phyloP scores from a whole-genome alignment of 2,329 filamentous ascomycete genomes.

The Colletotrichum melonis region DNA sequence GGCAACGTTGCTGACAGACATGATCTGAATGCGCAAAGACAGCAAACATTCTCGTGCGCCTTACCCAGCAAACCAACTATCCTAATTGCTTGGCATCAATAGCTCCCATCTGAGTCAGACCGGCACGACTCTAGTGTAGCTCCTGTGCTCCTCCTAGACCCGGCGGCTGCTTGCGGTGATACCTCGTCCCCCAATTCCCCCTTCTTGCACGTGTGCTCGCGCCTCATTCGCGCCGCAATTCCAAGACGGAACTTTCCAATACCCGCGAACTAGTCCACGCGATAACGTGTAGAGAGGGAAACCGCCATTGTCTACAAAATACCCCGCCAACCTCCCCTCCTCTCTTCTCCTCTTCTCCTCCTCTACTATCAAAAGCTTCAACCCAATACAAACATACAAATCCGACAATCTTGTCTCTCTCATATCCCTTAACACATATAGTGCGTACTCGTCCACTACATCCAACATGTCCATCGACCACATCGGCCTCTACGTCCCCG shows the following conservation, averaged over 20 bases:
- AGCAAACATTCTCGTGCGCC: background rate
- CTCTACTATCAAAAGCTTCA: background rate
- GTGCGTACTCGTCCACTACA: background rate
- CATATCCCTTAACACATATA: background rate
- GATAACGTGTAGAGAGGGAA: background rate
- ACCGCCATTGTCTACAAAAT: constrained; percentile 4
- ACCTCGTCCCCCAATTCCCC: background rate
- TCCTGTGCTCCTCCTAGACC: background rate
- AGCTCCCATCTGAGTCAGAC: background rate
- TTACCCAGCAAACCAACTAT: background rate
- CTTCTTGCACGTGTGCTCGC: constrained; percentile 13
- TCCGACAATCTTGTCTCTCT: background rate
- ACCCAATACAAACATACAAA: background rate
- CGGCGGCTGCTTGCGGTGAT: background rate
- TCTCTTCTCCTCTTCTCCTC: background rate
- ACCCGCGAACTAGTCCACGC: background rate
- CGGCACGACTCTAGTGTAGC: background rate
- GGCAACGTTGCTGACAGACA: background rate
- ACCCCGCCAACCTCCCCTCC: constrained; percentile 9
- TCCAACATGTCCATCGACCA: constrained; percentile 50
- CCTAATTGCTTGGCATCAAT: no score
- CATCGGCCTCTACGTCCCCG: constrained; percentile 44
- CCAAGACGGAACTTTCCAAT: background rate
- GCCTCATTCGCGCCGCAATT: constrained; percentile 8
- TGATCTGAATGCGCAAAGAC: background rate